Evolutionary conservation across 768 basidiomycete genomes (phyloP).

Genomic region (Pholiota molesta): DNA sequence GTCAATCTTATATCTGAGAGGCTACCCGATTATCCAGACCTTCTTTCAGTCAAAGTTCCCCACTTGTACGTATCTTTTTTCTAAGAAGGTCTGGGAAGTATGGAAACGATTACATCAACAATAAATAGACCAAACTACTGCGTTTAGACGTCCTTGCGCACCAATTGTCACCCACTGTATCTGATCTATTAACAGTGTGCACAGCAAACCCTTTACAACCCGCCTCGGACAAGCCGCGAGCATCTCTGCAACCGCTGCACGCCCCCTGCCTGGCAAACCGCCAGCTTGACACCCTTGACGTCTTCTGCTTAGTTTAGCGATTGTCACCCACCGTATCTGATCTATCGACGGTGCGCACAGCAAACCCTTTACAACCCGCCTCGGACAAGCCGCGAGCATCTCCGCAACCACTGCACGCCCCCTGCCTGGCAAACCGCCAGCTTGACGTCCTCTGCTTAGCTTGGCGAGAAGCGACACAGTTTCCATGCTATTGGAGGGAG

Average conservation of each 20-base stretch:
- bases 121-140: conserved; percentile 30
- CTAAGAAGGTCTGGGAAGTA: conserved; percentile 25
- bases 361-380: conserved; percentile 38
- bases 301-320: no score
- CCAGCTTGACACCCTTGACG: no score
- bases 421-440: conserved; percentile 22
- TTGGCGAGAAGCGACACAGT: conserved; percentile 1
- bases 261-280: conserved; percentile 33
- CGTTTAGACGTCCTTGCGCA: conserved; percentile 23
- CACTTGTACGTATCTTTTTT: conserved; percentile 25
- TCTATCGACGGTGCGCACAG: conserved; percentile 26
- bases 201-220: conserved; percentile 36
- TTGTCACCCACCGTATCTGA: conserved; percentile 11
- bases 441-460: no score
- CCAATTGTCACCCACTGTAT: conserved; percentile 2
- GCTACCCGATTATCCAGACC: conserved; percentile 26
- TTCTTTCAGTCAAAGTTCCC: conserved; percentile 33
- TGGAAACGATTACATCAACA: conserved; percentile 28
- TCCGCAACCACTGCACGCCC: conserved; percentile 45
- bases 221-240: conserved; percentile 54
- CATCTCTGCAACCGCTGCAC: conserved; percentile 42
- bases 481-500: conserved; percentile 12
- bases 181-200: conserved; percentile 24
- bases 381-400: conserved; percentile 53
- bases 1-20: conserved; percentile 22